Base-by-base conservation (phyloP, 2,329 filamentous ascomycete species). In the Fusarium nelsonii region DNA sequence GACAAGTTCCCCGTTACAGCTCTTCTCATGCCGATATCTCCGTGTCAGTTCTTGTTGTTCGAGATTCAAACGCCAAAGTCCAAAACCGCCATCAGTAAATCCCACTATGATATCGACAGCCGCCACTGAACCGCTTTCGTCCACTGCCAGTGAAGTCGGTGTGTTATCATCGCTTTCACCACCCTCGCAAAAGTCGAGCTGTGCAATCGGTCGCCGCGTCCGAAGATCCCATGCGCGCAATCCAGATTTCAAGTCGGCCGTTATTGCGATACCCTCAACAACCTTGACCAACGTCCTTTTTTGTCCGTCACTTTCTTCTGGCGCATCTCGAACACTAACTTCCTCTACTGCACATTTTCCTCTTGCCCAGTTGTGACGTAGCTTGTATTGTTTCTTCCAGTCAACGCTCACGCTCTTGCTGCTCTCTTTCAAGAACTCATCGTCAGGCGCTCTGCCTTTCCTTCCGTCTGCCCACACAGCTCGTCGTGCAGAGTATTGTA, bases 371-470 rank as follows among this genome's bases (percentile, higher is more conserved):
- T 98, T 98, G 77, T 97, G 92, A 45, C 92, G 87, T 50, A 97
- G 84, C 74, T 91, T 93, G 79, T 97, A 98, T 74, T 96, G 92
- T 65, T 88, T 87, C 82, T 97, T 97, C 94, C 94, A 97, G 75
- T 96, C 88, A 23, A 91, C 84, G 9, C 87, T 59, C 46, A 65
- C 60, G 14, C 34, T 46, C 26, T 52, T 33, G 20, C 26, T 60
- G 39, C 44, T 69, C 43, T 49, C 48, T 23, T 30, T 48, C 6
- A 32, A 32, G 32, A 45, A 37, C 30, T 60, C 53, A 8, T 64
- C 53, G 62, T 89, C 86, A 1, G 81, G 78, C 62, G 81, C 75
- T 16, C 82, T 82, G 16, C 82, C 81, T 43, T 78, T 73, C 37
- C 83, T 75, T 3, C 83, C 74, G 45, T 84, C 82, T 1, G 82